A percentile compares a stretch with the other conserved stretches of the same genome.
Evolutionary conservation across 441 rosid species (phyloP).

Genomic region (Aleurites moluccanus): DNA sequence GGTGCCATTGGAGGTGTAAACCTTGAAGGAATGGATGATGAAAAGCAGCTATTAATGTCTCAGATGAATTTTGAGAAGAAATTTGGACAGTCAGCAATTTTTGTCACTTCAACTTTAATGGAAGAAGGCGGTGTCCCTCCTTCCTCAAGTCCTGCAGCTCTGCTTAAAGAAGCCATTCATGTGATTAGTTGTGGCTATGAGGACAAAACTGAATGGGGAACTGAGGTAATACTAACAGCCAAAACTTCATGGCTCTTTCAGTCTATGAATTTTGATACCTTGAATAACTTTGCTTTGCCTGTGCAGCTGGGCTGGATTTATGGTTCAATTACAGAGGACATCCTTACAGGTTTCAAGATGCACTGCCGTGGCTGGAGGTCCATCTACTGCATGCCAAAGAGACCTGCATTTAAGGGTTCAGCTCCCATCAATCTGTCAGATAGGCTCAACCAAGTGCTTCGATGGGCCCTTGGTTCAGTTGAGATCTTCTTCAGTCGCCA

Average conservation of each 20-base stretch:
- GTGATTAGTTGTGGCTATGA: slow-evolving; percentile 88
- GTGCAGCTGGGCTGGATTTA: slow-evolving; percentile 94
- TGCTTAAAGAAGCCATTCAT: slow-evolving; percentile 93
- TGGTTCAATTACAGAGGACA: slow-evolving; percentile 90
- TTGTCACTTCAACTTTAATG: slow-evolving; percentile 80
- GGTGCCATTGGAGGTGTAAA: slow-evolving; percentile 45
- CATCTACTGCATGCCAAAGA: slow-evolving; percentile 72
- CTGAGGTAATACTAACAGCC: slow-evolving; percentile 55
- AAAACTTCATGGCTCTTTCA: no score
- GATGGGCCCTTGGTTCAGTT: slow-evolving; percentile 96
- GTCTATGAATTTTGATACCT: no score
- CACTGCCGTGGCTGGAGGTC: slow-evolving; percentile 96
- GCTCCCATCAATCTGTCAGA: slow-evolving; percentile 95
- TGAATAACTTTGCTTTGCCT: slow-evolving; percentile 15
- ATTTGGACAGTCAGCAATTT: slow-evolving; percentile 82
- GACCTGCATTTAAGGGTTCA: slow-evolving; percentile 84
- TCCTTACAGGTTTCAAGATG: slow-evolving; percentile 88
- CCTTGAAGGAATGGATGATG: slow-evolving; percentile 77
- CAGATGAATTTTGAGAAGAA: slow-evolving; percentile 87
- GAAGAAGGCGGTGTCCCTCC: slow-evolving; percentile 88
- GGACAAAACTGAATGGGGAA: slow-evolving; percentile 97
- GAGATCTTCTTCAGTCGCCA: slow-evolving; percentile 91
- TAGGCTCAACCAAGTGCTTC: slow-evolving; percentile 80
- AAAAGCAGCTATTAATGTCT: slow-evolving; percentile 69
- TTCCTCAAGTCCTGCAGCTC: no score